Percentiles rank a stretch among this genome's conserved stretches.
Evolutionary conservation across 1,139 yeast species (phyloP).

Genomic region (Candida anutae): DNA sequence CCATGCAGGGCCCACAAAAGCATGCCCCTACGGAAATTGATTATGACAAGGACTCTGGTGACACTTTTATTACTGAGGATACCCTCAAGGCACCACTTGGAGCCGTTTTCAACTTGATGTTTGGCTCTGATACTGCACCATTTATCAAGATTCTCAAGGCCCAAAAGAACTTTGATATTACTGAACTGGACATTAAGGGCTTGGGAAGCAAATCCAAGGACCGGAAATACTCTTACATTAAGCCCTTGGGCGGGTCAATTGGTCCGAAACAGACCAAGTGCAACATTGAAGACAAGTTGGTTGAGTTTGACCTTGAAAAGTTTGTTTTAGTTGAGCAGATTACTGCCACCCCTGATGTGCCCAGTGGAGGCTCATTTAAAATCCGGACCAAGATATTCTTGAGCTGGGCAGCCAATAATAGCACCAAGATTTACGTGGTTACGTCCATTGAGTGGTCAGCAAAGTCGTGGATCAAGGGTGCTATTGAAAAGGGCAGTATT

Average conservation of each 20-base stretch:
- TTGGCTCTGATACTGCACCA: slow-evolving; percentile 66
- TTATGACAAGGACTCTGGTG: slow-evolving; percentile 49
- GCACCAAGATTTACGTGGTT: slow-evolving; percentile 53
- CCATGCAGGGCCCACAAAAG: slow-evolving; percentile 29
- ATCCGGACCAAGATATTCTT: slow-evolving; percentile 61
- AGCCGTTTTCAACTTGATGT: slow-evolving; percentile 57
- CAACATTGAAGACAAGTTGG: slow-evolving; percentile 62
- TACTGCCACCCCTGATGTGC: slow-evolving; percentile 89
- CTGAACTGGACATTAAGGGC: slow-evolving; percentile 40
- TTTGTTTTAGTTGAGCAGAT: slow-evolving; percentile 54
- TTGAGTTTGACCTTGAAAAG: slow-evolving; percentile 52
- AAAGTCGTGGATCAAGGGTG: slow-evolving; percentile 87
- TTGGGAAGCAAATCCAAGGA: slow-evolving; percentile 20
- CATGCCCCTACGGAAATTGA: slow-evolving; percentile 31
- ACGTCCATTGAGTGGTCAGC: slow-evolving; percentile 84
- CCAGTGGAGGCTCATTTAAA: slow-evolving; percentile 78
- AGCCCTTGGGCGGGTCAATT: slow-evolving; percentile 75
- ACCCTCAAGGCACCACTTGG: slow-evolving; percentile 73
- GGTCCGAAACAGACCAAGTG: slow-evolving; percentile 96
- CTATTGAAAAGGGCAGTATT: slow-evolving; percentile 84
- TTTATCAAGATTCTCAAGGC: slow-evolving; percentile 46
- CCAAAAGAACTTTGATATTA: slow-evolving; percentile 67
- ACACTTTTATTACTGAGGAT: slow-evolving; percentile 57
- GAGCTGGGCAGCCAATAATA: slow-evolving; percentile 71
- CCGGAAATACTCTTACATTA: slow-evolving; percentile 64